phyloP scores from a whole-genome alignment of 2,329 filamentous ascomycete genomes.

The Ophiostoma australiae region DNA sequence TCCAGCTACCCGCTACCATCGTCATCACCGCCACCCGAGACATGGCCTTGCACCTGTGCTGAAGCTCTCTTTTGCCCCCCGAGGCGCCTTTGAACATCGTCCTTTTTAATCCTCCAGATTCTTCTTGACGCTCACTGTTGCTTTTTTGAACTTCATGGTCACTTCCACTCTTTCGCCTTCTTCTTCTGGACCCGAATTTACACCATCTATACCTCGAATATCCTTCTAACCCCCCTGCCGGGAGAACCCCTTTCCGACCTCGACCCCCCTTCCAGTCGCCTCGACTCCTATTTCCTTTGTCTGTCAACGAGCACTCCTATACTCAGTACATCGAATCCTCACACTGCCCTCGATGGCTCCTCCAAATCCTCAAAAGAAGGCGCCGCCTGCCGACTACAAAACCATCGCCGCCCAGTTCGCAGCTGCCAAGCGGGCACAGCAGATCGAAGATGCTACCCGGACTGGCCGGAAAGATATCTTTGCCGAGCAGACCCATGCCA shows the following conservation, averaged over 20 bases:
- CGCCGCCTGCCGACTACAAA: conserved; percentile 42
- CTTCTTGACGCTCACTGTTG: not conserved
- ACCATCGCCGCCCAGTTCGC: conserved; percentile 51
- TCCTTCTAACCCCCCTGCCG: not conserved
- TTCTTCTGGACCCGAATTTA: not conserved
- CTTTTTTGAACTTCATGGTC: not conserved
- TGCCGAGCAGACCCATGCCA: conserved; percentile 29
- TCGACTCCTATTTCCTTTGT: conserved; percentile 7
- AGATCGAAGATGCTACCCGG: conserved; percentile 36
- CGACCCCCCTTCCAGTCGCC: not conserved
- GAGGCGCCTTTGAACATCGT: conserved; percentile 13
- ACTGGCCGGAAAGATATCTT: conserved; percentile 32
- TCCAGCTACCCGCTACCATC: not conserved
- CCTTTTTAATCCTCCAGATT: not conserved
- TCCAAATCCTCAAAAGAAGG: conserved; percentile 27
- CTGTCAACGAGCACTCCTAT: not conserved
- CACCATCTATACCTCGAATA: not conserved
- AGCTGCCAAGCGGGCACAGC: conserved; percentile 48
- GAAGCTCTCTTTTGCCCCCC: conserved; percentile 17
- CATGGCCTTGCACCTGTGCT: conserved; percentile 19
- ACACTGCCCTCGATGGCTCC: conserved; percentile 24
- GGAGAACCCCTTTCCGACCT: not conserved
- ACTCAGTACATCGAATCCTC: not conserved
- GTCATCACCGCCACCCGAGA: not conserved
- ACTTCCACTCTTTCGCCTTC: not conserved